phyloP scores from a whole-genome alignment of 1,284 basidiomycete genomes.

The Fereydounia khargensis region DNA sequence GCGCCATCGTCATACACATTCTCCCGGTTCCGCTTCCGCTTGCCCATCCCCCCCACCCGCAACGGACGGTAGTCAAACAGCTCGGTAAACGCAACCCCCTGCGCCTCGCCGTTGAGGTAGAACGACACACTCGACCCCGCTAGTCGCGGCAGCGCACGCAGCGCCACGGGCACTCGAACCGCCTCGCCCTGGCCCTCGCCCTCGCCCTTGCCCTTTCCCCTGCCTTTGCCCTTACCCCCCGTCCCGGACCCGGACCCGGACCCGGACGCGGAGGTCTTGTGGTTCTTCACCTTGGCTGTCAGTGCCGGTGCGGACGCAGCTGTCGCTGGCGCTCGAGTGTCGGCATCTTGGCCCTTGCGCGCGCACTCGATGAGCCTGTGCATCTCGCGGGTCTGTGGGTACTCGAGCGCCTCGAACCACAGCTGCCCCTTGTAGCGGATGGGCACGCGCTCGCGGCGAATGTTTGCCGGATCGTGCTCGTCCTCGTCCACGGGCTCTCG shows the following conservation, averaged over 20 bases:
- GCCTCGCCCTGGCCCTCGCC: not conserved
- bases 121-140: slow-evolving; percentile 76
- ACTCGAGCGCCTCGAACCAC: slow-evolving; percentile 93
- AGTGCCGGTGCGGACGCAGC: slow-evolving; percentile 3
- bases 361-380: slow-evolving; percentile 62
- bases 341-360: slow-evolving; percentile 35
- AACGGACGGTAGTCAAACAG: slow-evolving; percentile 88
- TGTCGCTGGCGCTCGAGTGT: slow-evolving; percentile 10
- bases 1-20: slow-evolving; percentile 91
- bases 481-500: slow-evolving; percentile 11
- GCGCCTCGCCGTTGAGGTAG: slow-evolving; percentile 85
- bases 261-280: slow-evolving; percentile 15
- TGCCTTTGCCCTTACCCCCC: slow-evolving; percentile 23
- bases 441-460: slow-evolving; percentile 60
- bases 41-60: slow-evolving; percentile 13
- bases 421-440: slow-evolving; percentile 95
- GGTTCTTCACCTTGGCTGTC: slow-evolving; percentile 25
- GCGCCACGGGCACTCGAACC: slow-evolving; percentile 43
- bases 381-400: slow-evolving; percentile 91
- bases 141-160: slow-evolving; percentile 72
- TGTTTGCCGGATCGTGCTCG: slow-evolving; percentile 31
- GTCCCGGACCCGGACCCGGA: slow-evolving; percentile 4
- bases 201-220: too few relatives aligned
- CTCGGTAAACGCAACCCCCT: slow-evolving; percentile 81
- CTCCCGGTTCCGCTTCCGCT: slow-evolving; percentile 56